Conservation (phyloP, 352 stramenopile species). For the Pythium rishiriense region DNA sequence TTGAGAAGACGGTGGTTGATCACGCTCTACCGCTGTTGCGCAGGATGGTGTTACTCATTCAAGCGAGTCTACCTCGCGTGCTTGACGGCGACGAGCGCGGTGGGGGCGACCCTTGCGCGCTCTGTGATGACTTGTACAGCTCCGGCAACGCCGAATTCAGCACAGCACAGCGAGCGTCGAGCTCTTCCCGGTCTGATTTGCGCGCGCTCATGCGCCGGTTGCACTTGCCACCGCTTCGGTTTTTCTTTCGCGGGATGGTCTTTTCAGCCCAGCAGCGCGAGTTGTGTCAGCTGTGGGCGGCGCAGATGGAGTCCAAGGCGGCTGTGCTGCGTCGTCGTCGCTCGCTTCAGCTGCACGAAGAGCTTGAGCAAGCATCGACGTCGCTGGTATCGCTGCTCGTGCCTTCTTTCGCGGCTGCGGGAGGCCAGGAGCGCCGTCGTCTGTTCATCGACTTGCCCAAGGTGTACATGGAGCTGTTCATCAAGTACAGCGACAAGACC, state of each 20-base stretch:
- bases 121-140: conserved; percentile 66
- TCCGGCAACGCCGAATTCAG: conserved; percentile 13
- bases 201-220: conserved; percentile 52
- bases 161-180: neutral
- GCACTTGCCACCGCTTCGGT: conserved; percentile 63
- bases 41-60: conserved; percentile 60
- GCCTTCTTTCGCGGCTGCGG: neutral
- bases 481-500: conserved; percentile 75
- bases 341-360: conserved; percentile 22
- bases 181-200: conserved; percentile 25
- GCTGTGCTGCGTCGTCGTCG: conserved; percentile 46
- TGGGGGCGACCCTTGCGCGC: conserved; percentile 38
- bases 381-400: neutral
- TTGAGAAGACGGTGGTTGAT: conserved; percentile 48
- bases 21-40: conserved; percentile 59
- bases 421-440: neutral
- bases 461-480: conserved; percentile 83
- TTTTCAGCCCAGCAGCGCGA: conserved; percentile 57
- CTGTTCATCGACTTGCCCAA: conserved; percentile 53
- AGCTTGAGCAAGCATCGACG: neutral
- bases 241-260: conserved; percentile 66
- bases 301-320: conserved; percentile 71
- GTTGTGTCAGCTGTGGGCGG: conserved; percentile 72
- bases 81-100: conserved; percentile 11
- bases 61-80: conserved; percentile 43